Evolutionary conservation across 305 asterid genomes (phyloP), one percentile per base, ranked within the genome.

Genomic region (Solanum hybrid): DNA sequence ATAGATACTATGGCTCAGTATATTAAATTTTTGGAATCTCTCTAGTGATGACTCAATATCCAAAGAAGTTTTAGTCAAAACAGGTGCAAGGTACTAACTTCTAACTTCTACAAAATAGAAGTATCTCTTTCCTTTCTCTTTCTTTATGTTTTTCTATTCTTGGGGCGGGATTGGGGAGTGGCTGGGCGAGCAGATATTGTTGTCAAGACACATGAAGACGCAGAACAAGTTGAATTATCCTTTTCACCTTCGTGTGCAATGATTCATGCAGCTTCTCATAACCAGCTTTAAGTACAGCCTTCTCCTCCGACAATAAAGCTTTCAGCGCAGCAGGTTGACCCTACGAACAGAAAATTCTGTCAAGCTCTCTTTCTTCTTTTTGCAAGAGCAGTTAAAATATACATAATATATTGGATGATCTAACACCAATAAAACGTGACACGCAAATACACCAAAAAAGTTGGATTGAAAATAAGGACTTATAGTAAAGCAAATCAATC

Each of bases 201-300:
- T 79, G 86, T 80, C 86, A 37, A 37, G 65, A 24, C n/a, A 80
- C n/a, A 38, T 36, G 41, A 20, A 79, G 20, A 11, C 1, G 86
- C n/a, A 38, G 31, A 38, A 79, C 12, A 37, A 80, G 34, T 68
- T 86, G 22, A 61, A 32, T 15, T 72, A 39, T 12, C 37, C 8
- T 3, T 87, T 68, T 22, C 20, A 92, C 98, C 96, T 95, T 95
- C 14, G 93, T 88, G 76, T 95, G 95, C 68, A 96, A 94, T 2
- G 96, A 97, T 89, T 96, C 95, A 92, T 95, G 95, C 89, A 95
- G 88, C 92, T 95, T 97, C 86, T 97, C 98, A 90, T 96, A 97
- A 88, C 94, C 95, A 83, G 96, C 97, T 91, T 97, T 97, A 88
- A 97, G 97, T 29, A 95, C 96, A 85, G 98, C 98, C 92, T 97